These are phyloP conservation scores for Aspergillus kassunensis DNA, from an alignment of 495 filamentous ascomycete genomes.

Conservation along the genomic window DNA sequence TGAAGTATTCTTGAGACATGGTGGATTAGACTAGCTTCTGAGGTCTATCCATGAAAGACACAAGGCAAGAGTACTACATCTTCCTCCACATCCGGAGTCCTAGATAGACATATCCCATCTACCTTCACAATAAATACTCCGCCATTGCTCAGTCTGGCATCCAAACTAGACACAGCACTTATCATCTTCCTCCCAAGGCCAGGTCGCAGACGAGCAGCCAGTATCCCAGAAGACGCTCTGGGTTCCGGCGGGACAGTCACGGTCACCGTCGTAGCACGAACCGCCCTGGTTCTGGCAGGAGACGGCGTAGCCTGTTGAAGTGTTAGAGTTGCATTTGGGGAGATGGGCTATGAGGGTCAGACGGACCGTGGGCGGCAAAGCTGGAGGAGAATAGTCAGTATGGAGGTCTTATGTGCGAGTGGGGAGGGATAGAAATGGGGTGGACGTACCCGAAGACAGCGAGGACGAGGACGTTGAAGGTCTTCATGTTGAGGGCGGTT, in stretches of 20 bases:
- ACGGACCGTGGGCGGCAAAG: constrained; percentile 10
- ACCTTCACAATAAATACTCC: too few species aligned
- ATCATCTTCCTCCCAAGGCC: constrained; percentile 6
- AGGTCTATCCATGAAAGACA: too few species aligned
- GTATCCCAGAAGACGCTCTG: constrained; percentile 3
- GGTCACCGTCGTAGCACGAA: constrained; percentile 6
- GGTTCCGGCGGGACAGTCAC: constrained; percentile 6
- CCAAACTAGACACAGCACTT: constrained; percentile 11
- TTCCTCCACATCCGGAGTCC: too few species aligned
- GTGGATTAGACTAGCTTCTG: too few species aligned
- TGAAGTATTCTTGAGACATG: too few species aligned
- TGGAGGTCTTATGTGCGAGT: not conserved
- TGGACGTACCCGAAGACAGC: constrained; percentile 1
- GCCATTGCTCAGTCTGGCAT: too few species aligned
- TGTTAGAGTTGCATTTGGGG: not conserved
- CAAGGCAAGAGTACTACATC: not conserved
- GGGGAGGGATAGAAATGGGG: not conserved
- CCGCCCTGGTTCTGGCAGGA: constrained; percentile 7
- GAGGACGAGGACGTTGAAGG: not conserved
- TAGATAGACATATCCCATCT: too few species aligned
- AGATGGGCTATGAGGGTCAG: not conserved
- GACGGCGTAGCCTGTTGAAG: constrained; percentile 3
- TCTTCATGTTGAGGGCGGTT: constrained; percentile 1
- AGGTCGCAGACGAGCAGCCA: not conserved
- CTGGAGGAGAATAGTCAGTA: not conserved